phyloP scores from a whole-genome alignment of 2,329 filamentous ascomycete species.

The Apiospora hydei region DNA sequence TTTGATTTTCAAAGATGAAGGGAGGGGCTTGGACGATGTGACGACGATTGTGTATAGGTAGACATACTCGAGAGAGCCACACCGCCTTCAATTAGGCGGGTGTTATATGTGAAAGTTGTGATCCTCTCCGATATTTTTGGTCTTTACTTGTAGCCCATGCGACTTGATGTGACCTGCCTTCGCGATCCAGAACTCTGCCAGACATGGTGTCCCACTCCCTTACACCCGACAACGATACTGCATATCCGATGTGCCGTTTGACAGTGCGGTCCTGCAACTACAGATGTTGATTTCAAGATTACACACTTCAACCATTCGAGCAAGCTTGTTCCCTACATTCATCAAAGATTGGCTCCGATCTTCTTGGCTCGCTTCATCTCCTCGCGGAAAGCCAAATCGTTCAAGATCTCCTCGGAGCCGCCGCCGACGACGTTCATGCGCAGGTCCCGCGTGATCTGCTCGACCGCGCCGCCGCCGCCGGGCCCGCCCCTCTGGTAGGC shows the following conservation, averaged over 20 bases:
- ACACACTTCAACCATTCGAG: too few species aligned
- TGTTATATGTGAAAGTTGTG: not conserved
- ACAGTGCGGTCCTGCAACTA: not conserved
- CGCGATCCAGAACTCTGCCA: not conserved
- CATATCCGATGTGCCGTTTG: not conserved
- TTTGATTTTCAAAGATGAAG: not conserved
- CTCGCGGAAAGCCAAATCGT: slow-evolving; percentile 94
- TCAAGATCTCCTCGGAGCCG: slow-evolving; percentile 97
- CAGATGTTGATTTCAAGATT: not conserved
- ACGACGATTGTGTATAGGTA: slow-evolving; percentile 6
- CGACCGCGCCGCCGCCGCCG: slow-evolving; percentile 90
- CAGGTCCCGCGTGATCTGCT: slow-evolving; percentile 93
- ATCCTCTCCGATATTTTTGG: not conserved
- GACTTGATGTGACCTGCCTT: not conserved
- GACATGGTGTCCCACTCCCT: not conserved
- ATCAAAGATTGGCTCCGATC: slow-evolving; percentile 92
- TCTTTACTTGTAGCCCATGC: not conserved
- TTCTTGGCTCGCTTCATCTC: slow-evolving; percentile 86
- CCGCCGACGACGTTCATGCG: slow-evolving; percentile 96
- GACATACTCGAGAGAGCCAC: slow-evolving; percentile 2
- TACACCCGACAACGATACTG: not conserved
- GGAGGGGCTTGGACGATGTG: not conserved
- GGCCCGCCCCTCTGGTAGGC: slow-evolving; percentile 72
- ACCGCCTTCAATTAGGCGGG: not conserved
- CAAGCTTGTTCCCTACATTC: not conserved